Evolutionary conservation across 331 rosid species (phyloP).

Genomic region (Prunus yedoensis): DNA sequence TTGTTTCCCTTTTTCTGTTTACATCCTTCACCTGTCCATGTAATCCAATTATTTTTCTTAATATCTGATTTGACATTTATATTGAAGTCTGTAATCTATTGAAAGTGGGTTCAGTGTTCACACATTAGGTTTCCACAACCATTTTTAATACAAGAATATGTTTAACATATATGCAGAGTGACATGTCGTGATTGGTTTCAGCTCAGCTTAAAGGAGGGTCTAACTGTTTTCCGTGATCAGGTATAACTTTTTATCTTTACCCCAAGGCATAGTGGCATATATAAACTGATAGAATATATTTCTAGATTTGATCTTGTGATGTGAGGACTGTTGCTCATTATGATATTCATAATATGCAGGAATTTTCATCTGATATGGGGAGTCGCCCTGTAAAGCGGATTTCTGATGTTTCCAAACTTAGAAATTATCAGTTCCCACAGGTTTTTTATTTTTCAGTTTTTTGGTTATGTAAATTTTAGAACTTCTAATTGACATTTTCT

Average conservation of each 20-base stretch:
- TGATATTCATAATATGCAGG: conserved; percentile 47
- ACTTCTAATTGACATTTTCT: neutral
- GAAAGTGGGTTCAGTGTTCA: conserved; percentile 7
- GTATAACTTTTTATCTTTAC: conserved; percentile 29
- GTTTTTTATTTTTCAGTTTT: conserved; percentile 31
- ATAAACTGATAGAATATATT: conserved; percentile 5
- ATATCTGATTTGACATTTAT: neutral
- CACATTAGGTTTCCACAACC: neutral
- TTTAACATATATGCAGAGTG: conserved; percentile 57
- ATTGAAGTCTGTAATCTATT: neutral
- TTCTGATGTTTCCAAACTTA: conserved; percentile 81
- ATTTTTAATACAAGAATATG: neutral
- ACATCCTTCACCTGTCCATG: neutral
- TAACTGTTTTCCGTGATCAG: conserved; percentile 99
- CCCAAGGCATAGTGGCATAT: conserved; percentile 9
- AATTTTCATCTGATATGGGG: conserved; percentile 98
- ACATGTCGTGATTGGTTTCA: conserved; percentile 99
- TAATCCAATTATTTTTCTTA: neutral
- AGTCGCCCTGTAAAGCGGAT: conserved; percentile 89
- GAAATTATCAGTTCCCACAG: conserved; percentile 97
- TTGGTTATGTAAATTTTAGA: neutral
- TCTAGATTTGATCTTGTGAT: conserved; percentile 3
- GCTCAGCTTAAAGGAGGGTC: conserved; percentile 98
- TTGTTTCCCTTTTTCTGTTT: conserved; percentile 12
- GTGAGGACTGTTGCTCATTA: neutral